Conservation (phyloP, 805 yeast species). For the Candida michaelii region DNA sequence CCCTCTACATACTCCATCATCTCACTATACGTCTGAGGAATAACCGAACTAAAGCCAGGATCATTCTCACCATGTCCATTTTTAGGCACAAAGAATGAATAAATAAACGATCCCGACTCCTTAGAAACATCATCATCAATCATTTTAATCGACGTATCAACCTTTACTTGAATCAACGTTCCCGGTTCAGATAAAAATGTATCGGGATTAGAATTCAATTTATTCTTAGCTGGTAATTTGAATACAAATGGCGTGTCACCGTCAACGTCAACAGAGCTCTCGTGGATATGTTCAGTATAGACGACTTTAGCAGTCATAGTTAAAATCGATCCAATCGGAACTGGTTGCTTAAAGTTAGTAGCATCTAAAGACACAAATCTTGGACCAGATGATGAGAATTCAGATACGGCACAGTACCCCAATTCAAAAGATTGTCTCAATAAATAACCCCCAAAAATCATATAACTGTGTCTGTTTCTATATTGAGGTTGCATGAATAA, state of each 20-base stretch:
- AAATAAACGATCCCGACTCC: constrained; percentile 85
- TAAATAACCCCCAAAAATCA: constrained; percentile 94
- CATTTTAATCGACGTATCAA: constrained; percentile 74
- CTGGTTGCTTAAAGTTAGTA: constrained; percentile 90
- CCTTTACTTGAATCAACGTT: constrained; percentile 85
- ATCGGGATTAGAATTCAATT: constrained; percentile 46
- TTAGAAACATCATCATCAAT: constrained; percentile 60
- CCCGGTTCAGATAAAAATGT: constrained; percentile 77
- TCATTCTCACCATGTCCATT: constrained; percentile 38
- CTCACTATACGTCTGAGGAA: constrained; percentile 86
- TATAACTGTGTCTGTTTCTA: constrained; percentile 89
- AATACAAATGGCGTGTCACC: constrained; percentile 46
- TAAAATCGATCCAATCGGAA: constrained; percentile 90
- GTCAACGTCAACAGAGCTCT: constrained; percentile 19
- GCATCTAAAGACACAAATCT: constrained; percentile 88
- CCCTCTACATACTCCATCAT: constrained; percentile 92
- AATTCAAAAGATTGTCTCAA: constrained; percentile 91
- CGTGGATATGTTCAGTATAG: constrained; percentile 73
- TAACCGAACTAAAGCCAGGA: constrained; percentile 71
- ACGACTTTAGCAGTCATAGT: constrained; percentile 80
- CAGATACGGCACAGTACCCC: constrained; percentile 91
- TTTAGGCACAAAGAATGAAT: constrained; percentile 82
- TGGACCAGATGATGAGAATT: constrained; percentile 81
- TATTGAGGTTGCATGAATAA: constrained; percentile 95
- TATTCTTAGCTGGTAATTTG: constrained; percentile 59